Base-by-base conservation (phyloP, 2,329 filamentous ascomycete species). In the Claviceps sp. region DNA sequence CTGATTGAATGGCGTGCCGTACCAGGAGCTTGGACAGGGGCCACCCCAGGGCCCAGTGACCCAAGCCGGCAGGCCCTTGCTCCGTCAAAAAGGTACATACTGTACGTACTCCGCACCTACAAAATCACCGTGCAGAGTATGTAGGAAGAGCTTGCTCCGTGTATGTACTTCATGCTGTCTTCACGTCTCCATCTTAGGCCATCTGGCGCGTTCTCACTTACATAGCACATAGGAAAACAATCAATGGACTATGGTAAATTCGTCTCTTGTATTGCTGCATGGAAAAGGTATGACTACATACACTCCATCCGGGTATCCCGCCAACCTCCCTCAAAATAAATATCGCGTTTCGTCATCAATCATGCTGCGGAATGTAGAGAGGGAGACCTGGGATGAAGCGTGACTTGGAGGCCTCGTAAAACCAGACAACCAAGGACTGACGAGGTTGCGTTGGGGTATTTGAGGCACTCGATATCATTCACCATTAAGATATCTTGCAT, bases 281-380 rank as follows among this genome's bases (percentile, higher is more conserved):
- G 54, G 42, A 47, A 52, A 47, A 48, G 6, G 52, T 54, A 58
- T 60, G 54, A 50, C 58, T 57, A 57, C 55, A 59, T 59, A 57
- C 57, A 61, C 57, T 57, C 52, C 55, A 55, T 52, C 45, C 56
- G 56, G 53, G 55, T 55, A 52, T 56, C 50, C 53, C 56, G 47
- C 50, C 47, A 50, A 52, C 56, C 55, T 7, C 43, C 19, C 43
- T 8, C 22, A 30, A 45, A 34, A n/a, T 16, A 48, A 53, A 52
- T 34, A 51, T 45, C 54, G 52, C 54, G 51, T 52, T 50, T 52
- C 52, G 48, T 56, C 55, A 53, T 57, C 55, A 55, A 55, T 57
- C 59, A 60, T 56, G 56, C 54, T 55, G 54, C 51, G 51, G 53
- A 52, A 53, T 58, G 57, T 56, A 54, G 54, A 52, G 50, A 47